phyloP scores from a whole-genome alignment of 805 yeast species.

The Yamadazyma paraphyllophila region DNA sequence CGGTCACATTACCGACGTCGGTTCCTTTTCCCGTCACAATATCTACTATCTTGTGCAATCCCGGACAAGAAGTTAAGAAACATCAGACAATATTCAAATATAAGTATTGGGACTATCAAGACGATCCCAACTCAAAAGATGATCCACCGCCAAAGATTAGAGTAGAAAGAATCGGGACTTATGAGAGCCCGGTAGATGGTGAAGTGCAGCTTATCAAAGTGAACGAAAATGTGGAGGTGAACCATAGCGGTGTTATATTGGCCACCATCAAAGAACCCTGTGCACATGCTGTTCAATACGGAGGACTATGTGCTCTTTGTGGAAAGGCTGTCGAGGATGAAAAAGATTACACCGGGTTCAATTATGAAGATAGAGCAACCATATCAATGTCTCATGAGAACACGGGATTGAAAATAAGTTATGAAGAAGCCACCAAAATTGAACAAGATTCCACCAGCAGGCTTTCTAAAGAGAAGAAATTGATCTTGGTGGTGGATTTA shows the following conservation, averaged over 20 bases:
- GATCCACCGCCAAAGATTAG: constrained; percentile 44
- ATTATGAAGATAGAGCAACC: constrained; percentile 71
- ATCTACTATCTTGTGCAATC: constrained; percentile 44
- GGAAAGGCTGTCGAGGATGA: constrained; percentile 73
- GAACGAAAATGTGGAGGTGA: constrained; percentile 58
- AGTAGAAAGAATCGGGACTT: constrained; percentile 70
- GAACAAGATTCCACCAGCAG: constrained; percentile 66
- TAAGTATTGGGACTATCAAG: constrained; percentile 66
- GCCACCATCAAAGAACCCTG: constrained; percentile 76
- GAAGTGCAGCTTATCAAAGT: constrained; percentile 51
- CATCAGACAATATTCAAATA: constrained; percentile 58
- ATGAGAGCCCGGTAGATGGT: constrained; percentile 84
- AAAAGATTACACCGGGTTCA: constrained; percentile 71
- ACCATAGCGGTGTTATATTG: constrained; percentile 44
- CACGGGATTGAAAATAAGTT: constrained; percentile 76
- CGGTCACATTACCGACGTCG: constrained; percentile 56
- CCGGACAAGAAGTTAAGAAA: constrained; percentile 47
- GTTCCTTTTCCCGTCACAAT: constrained; percentile 69
- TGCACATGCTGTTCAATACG: constrained; percentile 88
- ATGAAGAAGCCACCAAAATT: constrained; percentile 81
- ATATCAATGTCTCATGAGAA: constrained; percentile 89
- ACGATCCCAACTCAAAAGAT: constrained; percentile 48
- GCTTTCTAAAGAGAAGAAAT: constrained; percentile 58
- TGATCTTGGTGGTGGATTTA: constrained; percentile 90
- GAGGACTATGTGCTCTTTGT: constrained; percentile 92